phyloP scores from a whole-genome alignment of 257 asterid genomes.

The Eucommia ulmoides region DNA sequence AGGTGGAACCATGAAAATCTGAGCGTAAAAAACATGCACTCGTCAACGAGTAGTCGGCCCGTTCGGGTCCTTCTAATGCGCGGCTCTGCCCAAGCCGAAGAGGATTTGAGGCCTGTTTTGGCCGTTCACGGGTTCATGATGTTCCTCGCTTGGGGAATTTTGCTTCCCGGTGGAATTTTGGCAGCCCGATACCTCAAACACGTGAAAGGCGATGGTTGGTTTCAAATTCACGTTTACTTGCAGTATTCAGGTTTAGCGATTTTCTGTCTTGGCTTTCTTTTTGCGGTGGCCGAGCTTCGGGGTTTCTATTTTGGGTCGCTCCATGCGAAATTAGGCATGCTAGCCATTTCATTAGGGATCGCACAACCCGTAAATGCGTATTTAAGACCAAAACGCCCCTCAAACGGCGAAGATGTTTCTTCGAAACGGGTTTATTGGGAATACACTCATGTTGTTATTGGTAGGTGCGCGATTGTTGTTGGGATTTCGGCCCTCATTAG shows the following conservation, averaged over 20 bases:
- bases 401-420: slow-evolving; percentile 38
- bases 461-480: slow-evolving; percentile 63
- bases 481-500: slow-evolving; percentile 73
- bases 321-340: slow-evolving; percentile 82
- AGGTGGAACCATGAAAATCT: slow-evolving; percentile 73
- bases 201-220: slow-evolving; percentile 87
- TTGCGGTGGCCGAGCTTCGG: slow-evolving; percentile 95
- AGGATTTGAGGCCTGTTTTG: slow-evolving; percentile 83
- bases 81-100: slow-evolving; percentile 95
- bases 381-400: slow-evolving; percentile 73
- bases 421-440: slow-evolving; percentile 55
- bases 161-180: slow-evolving; percentile 80
- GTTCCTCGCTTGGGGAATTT: slow-evolving; percentile 97
- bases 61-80: slow-evolving; percentile 73
- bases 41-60: slow-evolving; percentile 76
- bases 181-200: slow-evolving; percentile 89
- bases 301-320: slow-evolving; percentile 52
- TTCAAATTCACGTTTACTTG: slow-evolving; percentile 68
- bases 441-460: slow-evolving; percentile 52
- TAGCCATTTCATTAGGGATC: slow-evolving; percentile 57
- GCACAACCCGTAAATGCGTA: slow-evolving; percentile 82
- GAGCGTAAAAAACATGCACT: slow-evolving; percentile 86
- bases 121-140: slow-evolving; percentile 98
- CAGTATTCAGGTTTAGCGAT: slow-evolving; percentile 93
- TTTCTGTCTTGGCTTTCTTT: slow-evolving; percentile 81